Evolutionary conservation across 768 basidiomycete species (phyloP).

Genomic region (Xanthoconium stramineum): DNA sequence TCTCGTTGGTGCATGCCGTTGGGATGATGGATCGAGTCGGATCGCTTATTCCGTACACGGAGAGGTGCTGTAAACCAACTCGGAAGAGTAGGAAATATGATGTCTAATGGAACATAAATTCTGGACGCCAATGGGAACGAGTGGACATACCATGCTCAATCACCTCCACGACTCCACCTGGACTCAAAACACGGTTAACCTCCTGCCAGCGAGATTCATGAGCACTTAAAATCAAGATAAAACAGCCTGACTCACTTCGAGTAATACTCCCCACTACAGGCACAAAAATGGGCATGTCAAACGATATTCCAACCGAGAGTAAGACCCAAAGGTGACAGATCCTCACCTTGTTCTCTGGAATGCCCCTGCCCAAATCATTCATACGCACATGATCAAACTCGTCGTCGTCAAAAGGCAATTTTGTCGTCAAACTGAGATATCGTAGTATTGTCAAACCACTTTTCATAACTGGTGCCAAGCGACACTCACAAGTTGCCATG

Average conservation of each 20-base stretch:
- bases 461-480: background rate
- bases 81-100: conserved; percentile 72
- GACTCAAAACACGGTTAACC: conserved; percentile 64
- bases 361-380: conserved; percentile 57
- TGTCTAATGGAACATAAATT: conserved; percentile 42
- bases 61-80: conserved; percentile 76
- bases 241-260: conserved; percentile 45
- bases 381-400: conserved; percentile 83
- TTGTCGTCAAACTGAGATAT: conserved; percentile 59
- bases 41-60: conserved; percentile 46
- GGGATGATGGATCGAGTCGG: conserved; percentile 50
- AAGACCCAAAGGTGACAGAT: background rate
- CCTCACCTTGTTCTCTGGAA: conserved; percentile 71
- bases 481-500: conserved; percentile 72
- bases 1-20: conserved; percentile 40
- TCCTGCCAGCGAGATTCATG: conserved; percentile 44
- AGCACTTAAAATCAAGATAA: background rate
- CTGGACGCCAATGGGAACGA: background rate
- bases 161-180: conserved; percentile 68
- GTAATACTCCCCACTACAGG: conserved; percentile 60
- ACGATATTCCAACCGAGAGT: background rate
- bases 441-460: background rate
- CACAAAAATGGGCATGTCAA: conserved; percentile 1
- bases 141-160: conserved; percentile 61
- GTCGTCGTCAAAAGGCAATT: conserved; percentile 77